Base-by-base conservation (phyloP, 192 early-diverging fungal species). In the Coemansia sp. region DNA sequence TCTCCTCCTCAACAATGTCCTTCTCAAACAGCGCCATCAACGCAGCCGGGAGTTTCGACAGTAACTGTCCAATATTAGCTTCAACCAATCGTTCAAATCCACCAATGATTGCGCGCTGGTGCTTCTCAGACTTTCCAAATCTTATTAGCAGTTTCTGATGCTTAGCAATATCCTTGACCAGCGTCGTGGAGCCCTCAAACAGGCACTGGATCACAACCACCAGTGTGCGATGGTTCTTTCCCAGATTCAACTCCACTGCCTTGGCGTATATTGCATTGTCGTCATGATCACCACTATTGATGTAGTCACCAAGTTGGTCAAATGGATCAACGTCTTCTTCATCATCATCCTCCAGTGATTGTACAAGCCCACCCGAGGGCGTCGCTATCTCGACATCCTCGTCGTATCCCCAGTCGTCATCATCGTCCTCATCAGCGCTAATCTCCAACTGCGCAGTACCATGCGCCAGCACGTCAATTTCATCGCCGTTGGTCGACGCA, bases 1-100 rank as follows among this genome's bases (percentile, higher is more conserved):
- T 88, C 14, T 95, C 93, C 83, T 98, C 97, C 23, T 94, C 93
- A 59, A 98, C 70, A 47, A 98, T 82, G 58, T 99, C 96, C 54
- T 85, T 85, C 62, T 97, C 89, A 71, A 94, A 98, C 49, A 98
- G 84, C 6, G 85, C 86, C 89, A 92, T 94, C 67, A 99, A 78
- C 60, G 96, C 88, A 51, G 85, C 68, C 16, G 92, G 83, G 12
- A 84, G 84, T 84, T 90, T 93, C 48, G 78, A 76, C 50, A 89
- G 70, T 54, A 87, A 71, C 58, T 64, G 67, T 58, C 83, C 86
- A 70, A 64, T 62, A 51, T 81, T 79, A 25, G 84, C 82, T 49
- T 78, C 88, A 44, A 95, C 87, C 51, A 96, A 77, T 21, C 89
- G 83, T 79, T 97, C 95, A 58, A 98, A 86, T 21, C 95, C 96